Percentiles rank a stretch among this genome's conserved stretches.
phyloP scores from a whole-genome alignment of 345 rosid species.

The Microcos paniculata region DNA sequence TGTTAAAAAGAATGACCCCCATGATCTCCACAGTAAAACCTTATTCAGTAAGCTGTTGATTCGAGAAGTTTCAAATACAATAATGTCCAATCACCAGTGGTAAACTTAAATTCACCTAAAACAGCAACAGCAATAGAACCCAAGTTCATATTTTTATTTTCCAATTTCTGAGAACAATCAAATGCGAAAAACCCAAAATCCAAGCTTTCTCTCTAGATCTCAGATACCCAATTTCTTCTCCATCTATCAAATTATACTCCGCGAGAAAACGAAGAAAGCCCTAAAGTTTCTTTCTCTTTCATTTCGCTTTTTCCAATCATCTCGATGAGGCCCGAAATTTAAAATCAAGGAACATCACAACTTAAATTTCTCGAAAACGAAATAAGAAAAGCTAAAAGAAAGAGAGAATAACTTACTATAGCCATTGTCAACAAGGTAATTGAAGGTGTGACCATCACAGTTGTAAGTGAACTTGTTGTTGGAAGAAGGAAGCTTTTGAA shows the following conservation, averaged over 20 bases:
- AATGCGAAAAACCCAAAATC: not conserved
- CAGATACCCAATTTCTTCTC: not conserved
- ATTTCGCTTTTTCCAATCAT: not conserved
- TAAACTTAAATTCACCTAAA: not conserved
- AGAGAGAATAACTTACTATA: constrained; percentile 25
- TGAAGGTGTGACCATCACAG: constrained; percentile 41
- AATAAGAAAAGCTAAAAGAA: not conserved
- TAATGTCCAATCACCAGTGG: not conserved
- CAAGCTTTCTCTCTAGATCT: constrained; percentile 1
- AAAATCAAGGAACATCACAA: not conserved
- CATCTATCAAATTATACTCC: not conserved
- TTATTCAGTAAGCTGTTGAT: not conserved
- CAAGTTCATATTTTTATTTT: not conserved
- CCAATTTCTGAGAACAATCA: not conserved
- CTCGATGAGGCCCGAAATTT: not conserved
- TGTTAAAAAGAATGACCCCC: not conserved
- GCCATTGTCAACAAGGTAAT: constrained; percentile 39
- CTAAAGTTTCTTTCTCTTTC: not conserved
- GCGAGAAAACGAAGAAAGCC: not conserved
- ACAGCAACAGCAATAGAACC: not conserved
- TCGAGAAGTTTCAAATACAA: not conserved
- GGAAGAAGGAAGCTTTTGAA: constrained; percentile 39
- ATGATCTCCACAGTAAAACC: not conserved
- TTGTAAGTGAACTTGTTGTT: constrained; percentile 44
- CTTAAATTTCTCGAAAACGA: not conserved